Percentiles rank a stretch among this genome's conserved stretches.
phyloP scores from a whole-genome alignment of 257 asterid species.

The Solanum okadae region DNA sequence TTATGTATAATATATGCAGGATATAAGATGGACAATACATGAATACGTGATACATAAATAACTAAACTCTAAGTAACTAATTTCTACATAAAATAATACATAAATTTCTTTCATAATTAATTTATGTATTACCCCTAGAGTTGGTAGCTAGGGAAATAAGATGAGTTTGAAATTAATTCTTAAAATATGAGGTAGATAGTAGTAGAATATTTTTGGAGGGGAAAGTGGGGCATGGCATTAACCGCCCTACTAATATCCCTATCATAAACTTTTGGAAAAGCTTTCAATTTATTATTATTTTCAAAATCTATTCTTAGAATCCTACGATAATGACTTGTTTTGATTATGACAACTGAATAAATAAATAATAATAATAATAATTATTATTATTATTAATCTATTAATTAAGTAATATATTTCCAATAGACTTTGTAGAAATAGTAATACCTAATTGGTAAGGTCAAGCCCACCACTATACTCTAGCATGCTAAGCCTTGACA shows the following conservation, averaged over 20 bases:
- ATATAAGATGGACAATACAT: background rate
- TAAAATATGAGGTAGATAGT: background rate
- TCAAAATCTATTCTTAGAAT: background rate
- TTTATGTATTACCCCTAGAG: background rate
- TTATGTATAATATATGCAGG: too few species aligned
- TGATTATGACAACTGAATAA: background rate
- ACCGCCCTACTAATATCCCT: background rate
- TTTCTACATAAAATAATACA: too few species aligned
- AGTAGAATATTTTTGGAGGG: background rate
- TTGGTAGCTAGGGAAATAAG: background rate
- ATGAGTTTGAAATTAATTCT: background rate
- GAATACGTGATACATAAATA: too few species aligned
- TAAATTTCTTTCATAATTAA: too few species aligned
- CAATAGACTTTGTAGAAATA: background rate
- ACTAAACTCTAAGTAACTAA: too few species aligned
- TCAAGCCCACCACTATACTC: background rate
- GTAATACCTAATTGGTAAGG: background rate
- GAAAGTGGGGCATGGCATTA: background rate
- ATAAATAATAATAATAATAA: background rate
- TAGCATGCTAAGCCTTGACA: background rate
- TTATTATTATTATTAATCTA: background rate
- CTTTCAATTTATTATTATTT: background rate
- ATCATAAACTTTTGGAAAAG: background rate
- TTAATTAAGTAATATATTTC: background rate
- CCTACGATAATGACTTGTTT: slow-evolving; percentile 1